phyloP scores from a whole-genome alignment of 768 basidiomycete genomes.

The Tubosaeta sp. region DNA sequence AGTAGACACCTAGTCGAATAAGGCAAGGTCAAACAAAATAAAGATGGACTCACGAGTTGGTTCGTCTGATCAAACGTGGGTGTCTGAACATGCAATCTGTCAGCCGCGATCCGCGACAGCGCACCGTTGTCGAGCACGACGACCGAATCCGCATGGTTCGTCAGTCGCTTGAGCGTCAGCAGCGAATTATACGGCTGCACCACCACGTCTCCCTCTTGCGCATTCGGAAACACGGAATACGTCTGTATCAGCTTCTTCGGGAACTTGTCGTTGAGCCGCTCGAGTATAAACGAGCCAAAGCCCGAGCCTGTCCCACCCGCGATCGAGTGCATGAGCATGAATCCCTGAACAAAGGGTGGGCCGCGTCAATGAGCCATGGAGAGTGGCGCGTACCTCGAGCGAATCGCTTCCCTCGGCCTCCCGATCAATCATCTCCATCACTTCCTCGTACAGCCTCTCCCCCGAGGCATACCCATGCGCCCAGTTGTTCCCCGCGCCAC shows the following conservation, averaged over 20 bases:
- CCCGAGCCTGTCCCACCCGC: constrained; percentile 99
- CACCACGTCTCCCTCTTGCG: constrained; percentile 91
- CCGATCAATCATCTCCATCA: constrained; percentile 98
- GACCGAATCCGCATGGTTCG: constrained; percentile 95
- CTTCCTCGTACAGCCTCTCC: constrained; percentile 89
- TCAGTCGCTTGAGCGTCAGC: constrained; percentile 86
- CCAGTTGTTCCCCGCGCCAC: constrained; percentile 99
- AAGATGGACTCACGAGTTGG: constrained; percentile 57
- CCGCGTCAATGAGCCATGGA: neutral
- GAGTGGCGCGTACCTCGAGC: constrained; percentile 66
- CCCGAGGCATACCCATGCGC: constrained; percentile 91
- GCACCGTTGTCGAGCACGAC: constrained; percentile 98
- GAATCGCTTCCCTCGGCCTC: constrained; percentile 98
- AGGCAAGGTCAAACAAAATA: neutral
- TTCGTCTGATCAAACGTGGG: constrained; percentile 91
- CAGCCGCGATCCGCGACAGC: constrained; percentile 86
- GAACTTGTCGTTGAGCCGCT: constrained; percentile 94
- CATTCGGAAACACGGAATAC: constrained; percentile 97
- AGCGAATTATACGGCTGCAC: constrained; percentile 98
- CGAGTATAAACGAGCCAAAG: constrained; percentile 95
- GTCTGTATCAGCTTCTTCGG: constrained; percentile 99
- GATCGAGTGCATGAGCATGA: constrained; percentile 98
- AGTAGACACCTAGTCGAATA: constrained; percentile 70
- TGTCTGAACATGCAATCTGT: constrained; percentile 83
- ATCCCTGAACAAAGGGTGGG: constrained; percentile 58